Evolutionary conservation across 495 filamentous ascomycete genomes (phyloP).

Genomic region (Aspergillus saccharolyticus): DNA sequence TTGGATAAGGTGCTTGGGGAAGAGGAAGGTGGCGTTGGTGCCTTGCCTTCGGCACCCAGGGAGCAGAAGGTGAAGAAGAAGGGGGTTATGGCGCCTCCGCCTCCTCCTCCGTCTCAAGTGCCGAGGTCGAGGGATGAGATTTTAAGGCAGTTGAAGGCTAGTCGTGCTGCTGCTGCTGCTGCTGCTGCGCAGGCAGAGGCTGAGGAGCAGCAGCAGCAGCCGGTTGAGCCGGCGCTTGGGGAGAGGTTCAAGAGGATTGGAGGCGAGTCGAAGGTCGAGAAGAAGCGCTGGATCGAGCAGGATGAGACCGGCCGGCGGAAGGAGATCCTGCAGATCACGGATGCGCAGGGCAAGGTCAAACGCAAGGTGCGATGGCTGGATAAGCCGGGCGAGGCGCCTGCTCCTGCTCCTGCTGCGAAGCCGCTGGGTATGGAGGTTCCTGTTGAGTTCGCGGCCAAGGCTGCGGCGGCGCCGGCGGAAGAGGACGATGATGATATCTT

Average conservation of each 20-base stretch:
- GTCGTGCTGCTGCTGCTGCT: constrained; percentile 52
- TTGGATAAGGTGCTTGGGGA: constrained; percentile 67
- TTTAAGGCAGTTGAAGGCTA: constrained; percentile 72
- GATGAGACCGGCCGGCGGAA: constrained; percentile 62
- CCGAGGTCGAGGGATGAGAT: constrained; percentile 82
- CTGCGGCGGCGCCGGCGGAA: constrained; percentile 36
- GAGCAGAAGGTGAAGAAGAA: constrained; percentile 67
- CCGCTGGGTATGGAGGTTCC: constrained; percentile 79
- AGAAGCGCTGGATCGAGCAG: constrained; percentile 67
- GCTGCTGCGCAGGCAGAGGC: constrained; percentile 49
- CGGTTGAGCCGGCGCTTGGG: constrained; percentile 54
- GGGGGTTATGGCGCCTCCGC: constrained; percentile 65
- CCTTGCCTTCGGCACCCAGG: constrained; percentile 32
- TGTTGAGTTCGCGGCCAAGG: constrained; percentile 39
- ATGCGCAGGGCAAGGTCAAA: constrained; percentile 83
- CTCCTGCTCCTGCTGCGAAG: constrained; percentile 37
- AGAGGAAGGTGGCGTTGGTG: constrained; percentile 53
- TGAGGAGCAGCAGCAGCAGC: constrained; percentile 26
- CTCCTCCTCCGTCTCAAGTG: constrained; percentile 36
- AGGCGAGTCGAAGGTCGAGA: constrained; percentile 50
- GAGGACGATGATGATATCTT: constrained; percentile 74
- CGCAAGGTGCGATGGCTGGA: constrained; percentile 62
- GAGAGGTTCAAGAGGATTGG: constrained; percentile 75
- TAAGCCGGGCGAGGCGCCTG: constrained; percentile 37
- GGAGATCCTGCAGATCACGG: constrained; percentile 79